Base-by-base conservation (phyloP, 2,329 filamentous ascomycete genomes). In the Dothistroma pini region DNA sequence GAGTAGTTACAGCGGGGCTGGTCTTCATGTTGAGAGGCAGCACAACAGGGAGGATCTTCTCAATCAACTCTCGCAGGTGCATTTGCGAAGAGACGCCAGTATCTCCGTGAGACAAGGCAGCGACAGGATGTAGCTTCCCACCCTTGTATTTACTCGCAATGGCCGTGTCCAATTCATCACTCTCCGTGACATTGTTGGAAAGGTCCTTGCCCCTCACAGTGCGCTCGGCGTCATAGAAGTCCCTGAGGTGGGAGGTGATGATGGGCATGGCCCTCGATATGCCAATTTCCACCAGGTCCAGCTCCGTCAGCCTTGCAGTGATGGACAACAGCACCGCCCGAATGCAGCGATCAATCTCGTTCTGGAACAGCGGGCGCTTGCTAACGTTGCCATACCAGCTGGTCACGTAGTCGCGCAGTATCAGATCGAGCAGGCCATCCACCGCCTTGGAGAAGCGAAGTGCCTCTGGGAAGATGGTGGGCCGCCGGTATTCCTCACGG, bases 131-230 rank as follows among this genome's bases (percentile, higher is more conserved):
- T 61, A 99, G 80, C 65, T 89, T 91, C 29, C 93, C 93, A 74
- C 96, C 89, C 58, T 84, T 88, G 76, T 95, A 99, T 76, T 96
- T 97, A 47, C 86, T 88, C n/a, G 95, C 95, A 75, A 99, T 96
- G 1, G 95, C 95, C 67, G 96, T 81, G 75, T 97, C 93, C 69
- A 99, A 80, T 81, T 99, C 95, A 72, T 97, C 93, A 0, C 93
- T 96, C 77, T 99, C 95, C 2, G 96, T 97, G 58, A 99, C 87
- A 66, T 89, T 92, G 56, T 91, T 86, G 69, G 92, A 95, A 59
- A 97, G 80, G 75, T 96, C 91, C 73, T 87, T 89, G 12, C 96
- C 96, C 57, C 93, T 85, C 11, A 99, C 90, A 9, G 86, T 84
- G 60, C 89, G 85, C 78, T 99, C 95, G 0, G 95, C 95, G 66